Evolutionary conservation across 352 stramenopile genomes (phyloP), one percentile per base, ranked within the genome.

Genomic region (Pythium monospermum): DNA sequence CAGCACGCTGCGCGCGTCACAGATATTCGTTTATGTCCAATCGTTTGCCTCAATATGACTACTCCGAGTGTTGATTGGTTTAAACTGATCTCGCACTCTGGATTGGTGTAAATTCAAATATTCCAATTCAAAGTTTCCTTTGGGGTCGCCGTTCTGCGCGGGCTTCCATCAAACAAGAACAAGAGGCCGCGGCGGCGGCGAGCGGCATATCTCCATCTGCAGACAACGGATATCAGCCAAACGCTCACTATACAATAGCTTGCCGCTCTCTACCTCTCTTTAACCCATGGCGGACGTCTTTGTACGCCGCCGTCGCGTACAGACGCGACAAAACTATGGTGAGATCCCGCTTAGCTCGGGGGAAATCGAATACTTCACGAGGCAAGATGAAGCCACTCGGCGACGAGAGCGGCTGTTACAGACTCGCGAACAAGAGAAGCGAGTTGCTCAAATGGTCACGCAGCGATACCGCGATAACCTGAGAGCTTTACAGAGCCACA

Each of bases 391-490:
- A 48, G 57, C 65, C 15, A 61, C 66, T 26, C 66, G 64, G 53
- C 75, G 80, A 4, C 65, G 69, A 15, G 63, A 62, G 51, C 73
- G 73, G 6, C 61, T 91, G 22, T 56, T 86, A 37, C 67, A 71
- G 18, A 70, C 88, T 40, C 77, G 80, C 21, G 66, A 75, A 21
- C 62, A 80, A 19, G 80, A 91, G 54, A 74, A 73, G 22, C 71
- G 65, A 32, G 49, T 83, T 1, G 71, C 80, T 37, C 76, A 85
- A 57, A 59, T 84, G 27, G 74, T 91, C 56, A 91, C 80, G 27
- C 63, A 73, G 52, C 73, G 77, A 5, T 91, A 91, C 53, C 76
- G 76, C 33, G 64, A 81, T 11, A 88, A 89, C 53, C 50, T 89
- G 42, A 64, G 63, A 2, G 57, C 59, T 19, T 52, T 91, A 50